A percentile compares a stretch with the other conserved stretches of the same genome.
Evolutionary conservation across 768 basidiomycete species (phyloP).

Genomic region (Filobasidium wieringae): DNA sequence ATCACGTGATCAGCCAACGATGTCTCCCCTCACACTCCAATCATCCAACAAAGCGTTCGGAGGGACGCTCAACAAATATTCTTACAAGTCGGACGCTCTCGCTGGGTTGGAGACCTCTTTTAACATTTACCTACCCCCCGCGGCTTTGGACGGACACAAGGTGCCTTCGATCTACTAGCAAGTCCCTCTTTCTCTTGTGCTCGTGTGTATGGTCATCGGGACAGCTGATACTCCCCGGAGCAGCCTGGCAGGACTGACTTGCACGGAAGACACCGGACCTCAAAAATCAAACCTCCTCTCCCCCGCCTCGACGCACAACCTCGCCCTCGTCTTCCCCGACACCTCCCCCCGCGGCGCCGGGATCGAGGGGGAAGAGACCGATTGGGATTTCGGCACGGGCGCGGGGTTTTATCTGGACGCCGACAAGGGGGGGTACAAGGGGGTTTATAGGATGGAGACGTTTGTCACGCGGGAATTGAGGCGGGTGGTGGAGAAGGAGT

Average conservation of each 20-base stretch:
- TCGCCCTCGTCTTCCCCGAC: constrained; percentile 89
- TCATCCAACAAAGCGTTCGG: constrained; percentile 68
- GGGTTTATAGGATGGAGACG: constrained; percentile 72
- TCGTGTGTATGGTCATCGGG: too few species aligned
- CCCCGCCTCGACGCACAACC: constrained; percentile 70
- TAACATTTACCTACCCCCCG: constrained; percentile 75
- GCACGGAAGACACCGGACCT: constrained; percentile 86
- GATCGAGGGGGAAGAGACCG: constrained; percentile 50
- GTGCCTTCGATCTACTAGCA: constrained; percentile 62
- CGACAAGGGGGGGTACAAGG: constrained; percentile 46
- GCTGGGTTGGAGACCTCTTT: constrained; percentile 51
- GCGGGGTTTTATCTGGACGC: constrained; percentile 97
- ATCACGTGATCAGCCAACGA: too few species aligned
- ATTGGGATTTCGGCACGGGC: constrained; percentile 87
- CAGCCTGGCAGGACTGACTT: constrained; percentile 45
- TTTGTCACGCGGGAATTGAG: constrained; percentile 78
- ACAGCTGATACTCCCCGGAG: too few species aligned
- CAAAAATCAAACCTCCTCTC: constrained; percentile 88
- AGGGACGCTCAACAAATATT: constrained; percentile 69
- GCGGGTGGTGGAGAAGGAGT: constrained; percentile 56
- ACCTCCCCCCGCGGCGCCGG: constrained; percentile 89
- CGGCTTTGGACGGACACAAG: constrained; percentile 46
- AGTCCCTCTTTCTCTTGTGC: constrained; percentile 40
- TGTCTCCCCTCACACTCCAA: constrained; percentile 53
- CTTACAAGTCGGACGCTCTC: constrained; percentile 26